A percentile compares a stretch with the other conserved stretches of the same genome.
These are phyloP conservation scores for Clitoria ternatea DNA, from an alignment of 306 rosid genomes.

Conservation along the genomic window DNA sequence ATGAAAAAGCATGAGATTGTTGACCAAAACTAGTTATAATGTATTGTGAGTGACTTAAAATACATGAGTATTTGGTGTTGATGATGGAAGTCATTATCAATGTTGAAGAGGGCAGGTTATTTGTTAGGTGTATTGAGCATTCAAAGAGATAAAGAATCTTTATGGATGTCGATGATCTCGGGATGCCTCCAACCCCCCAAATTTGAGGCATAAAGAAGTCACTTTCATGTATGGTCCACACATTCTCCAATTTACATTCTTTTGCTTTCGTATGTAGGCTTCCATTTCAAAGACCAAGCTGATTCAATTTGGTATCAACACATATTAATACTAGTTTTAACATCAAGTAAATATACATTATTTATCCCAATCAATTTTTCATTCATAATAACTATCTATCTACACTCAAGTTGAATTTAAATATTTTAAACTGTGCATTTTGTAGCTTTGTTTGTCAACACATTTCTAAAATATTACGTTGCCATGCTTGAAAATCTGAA, in stretches of 20 bases:
- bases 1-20: constrained; percentile 51
- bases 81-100: constrained; percentile 60
- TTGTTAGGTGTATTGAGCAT: constrained; percentile 65
- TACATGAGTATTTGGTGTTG: constrained; percentile 32
- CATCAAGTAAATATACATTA: not conserved
- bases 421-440: no score
- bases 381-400: not conserved
- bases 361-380: not conserved
- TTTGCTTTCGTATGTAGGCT: not conserved
- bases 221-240: constrained; percentile 24
- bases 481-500: no score
- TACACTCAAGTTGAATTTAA: no score
- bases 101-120: constrained; percentile 67
- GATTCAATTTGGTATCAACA: not conserved
- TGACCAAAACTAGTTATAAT: constrained; percentile 40
- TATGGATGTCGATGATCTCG: constrained; percentile 25
- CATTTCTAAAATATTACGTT: no score
- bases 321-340: not conserved
- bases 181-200: constrained; percentile 36
- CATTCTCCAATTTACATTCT: constrained; percentile 4
- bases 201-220: constrained; percentile 24
- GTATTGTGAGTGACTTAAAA: constrained; percentile 35
- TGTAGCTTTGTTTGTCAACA: no score
- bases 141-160: constrained; percentile 41
- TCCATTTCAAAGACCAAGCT: not conserved